Percentiles rank a stretch among this genome's conserved stretches.
Evolutionary conservation across 2,329 filamentous ascomycete genomes (phyloP).

Genomic region (Verticillium nubilum): DNA sequence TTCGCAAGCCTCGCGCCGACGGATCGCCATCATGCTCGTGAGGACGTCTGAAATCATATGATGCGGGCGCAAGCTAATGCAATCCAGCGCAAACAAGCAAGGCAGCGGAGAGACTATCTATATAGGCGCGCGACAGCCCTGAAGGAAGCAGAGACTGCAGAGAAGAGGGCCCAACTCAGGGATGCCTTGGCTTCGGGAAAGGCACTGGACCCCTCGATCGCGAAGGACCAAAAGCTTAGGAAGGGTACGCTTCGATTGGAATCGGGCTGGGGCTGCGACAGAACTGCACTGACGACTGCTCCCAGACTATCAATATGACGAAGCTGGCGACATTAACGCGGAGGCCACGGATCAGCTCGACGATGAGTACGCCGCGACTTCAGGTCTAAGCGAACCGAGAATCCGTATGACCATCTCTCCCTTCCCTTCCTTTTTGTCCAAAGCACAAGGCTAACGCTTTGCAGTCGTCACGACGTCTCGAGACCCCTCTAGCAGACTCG

Average conservation of each 20-base stretch:
- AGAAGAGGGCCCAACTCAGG: constrained; percentile 84
- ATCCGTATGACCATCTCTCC: background rate
- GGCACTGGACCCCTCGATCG: constrained; percentile 73
- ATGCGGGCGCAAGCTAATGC: background rate
- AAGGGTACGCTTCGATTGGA: background rate
- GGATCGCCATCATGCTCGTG: background rate
- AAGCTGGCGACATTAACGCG: constrained; percentile 66
- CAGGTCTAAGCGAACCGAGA: constrained; percentile 78
- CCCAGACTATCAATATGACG: constrained; percentile 84
- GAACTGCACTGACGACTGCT: background rate
- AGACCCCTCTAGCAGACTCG: constrained; percentile 76
- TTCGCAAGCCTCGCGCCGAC: background rate
- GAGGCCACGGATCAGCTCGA: constrained; percentile 67
- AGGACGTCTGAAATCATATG: background rate
- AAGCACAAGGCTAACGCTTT: constrained; percentile 34
- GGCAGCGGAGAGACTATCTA: constrained; percentile 53
- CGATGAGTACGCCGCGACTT: constrained; percentile 86
- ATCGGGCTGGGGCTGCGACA: background rate
- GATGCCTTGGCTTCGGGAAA: constrained; percentile 85
- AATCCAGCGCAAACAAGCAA: constrained; percentile 32
- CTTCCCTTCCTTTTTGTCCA: background rate
- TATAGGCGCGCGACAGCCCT: constrained; percentile 84
- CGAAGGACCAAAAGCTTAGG: constrained; percentile 71
- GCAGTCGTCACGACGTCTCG: constrained; percentile 65
- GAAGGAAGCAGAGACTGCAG: constrained; percentile 85